phyloP scores from a whole-genome alignment of 345 rosid species.

The Lepidium aucheri region DNA sequence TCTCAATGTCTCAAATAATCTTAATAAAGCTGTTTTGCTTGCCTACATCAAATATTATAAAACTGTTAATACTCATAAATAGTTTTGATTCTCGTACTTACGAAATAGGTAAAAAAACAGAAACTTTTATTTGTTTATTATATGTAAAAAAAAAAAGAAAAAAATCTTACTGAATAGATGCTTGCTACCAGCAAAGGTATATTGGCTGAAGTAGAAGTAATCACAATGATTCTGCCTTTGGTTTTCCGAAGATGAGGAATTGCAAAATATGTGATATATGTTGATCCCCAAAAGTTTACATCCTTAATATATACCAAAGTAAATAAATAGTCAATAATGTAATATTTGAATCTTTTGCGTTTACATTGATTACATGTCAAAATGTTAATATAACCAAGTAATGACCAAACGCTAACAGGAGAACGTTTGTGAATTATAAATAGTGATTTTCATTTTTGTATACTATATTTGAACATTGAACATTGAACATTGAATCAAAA shows the following conservation, averaged over 20 bases:
- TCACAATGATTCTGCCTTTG: constrained; percentile 40
- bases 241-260: constrained; percentile 37
- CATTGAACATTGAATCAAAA: too few relatives aligned
- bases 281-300: constrained; percentile 46
- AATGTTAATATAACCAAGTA: too few relatives aligned
- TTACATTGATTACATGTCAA: too few relatives aligned
- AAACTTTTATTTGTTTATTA: too few relatives aligned
- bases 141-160: neutral
- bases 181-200: constrained; percentile 16
- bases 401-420: too few relatives aligned
- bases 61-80: neutral
- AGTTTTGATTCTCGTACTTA: too few relatives aligned
- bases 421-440: too few relatives aligned
- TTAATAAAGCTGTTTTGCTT: constrained; percentile 43
- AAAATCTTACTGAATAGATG: constrained; percentile 30
- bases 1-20: constrained; percentile 40
- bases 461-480: too few relatives aligned
- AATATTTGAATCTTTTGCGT: too few relatives aligned
- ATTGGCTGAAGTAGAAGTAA: constrained; percentile 23
- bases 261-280: constrained; percentile 35
- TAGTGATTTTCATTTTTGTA: too few relatives aligned
- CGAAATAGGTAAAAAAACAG: too few relatives aligned
- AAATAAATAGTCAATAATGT: neutral
- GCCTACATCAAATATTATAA: constrained; percentile 24
- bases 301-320: constrained; percentile 20